phyloP scores from a whole-genome alignment of 2,329 filamentous ascomycete genomes.

The Venturiaceae sp. region DNA sequence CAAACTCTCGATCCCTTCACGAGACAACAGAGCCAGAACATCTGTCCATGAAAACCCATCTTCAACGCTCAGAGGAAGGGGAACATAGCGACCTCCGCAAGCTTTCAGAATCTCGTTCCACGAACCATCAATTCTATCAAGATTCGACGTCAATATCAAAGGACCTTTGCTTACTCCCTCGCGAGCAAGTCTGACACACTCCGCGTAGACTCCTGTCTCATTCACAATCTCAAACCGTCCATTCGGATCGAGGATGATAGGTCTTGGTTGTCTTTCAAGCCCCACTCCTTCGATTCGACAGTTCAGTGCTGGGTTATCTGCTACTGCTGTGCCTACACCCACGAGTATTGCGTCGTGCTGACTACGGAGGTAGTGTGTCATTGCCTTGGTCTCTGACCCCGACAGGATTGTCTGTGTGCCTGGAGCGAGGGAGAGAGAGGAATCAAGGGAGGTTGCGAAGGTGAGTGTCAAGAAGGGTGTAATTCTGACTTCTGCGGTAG shows the following conservation, averaged over 20 bases:
- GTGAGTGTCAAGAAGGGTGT: constrained; percentile 43
- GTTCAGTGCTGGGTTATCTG: constrained; percentile 80
- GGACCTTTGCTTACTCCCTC: constrained; percentile 62
- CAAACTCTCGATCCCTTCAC: constrained; percentile 57
- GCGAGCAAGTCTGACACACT: constrained; percentile 56
- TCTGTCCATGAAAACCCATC: constrained; percentile 41
- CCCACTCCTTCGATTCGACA: constrained; percentile 58
- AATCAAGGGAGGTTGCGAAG: constrained; percentile 85
- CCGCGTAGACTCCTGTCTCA: constrained; percentile 13
- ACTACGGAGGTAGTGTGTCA: constrained; percentile 85
- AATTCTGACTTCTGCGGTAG: not conserved
- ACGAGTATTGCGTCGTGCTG: constrained; percentile 77
- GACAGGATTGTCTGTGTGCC: constrained; percentile 78
- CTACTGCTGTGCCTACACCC: constrained; percentile 72
- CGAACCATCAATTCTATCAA: constrained; percentile 23
- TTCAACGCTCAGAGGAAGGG: not conserved
- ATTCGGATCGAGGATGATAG: constrained; percentile 71
- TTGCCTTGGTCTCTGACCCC: constrained; percentile 72
- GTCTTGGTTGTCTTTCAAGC: constrained; percentile 58
- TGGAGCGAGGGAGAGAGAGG: constrained; percentile 63
- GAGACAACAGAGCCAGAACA: constrained; percentile 48
- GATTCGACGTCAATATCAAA: constrained; percentile 48
- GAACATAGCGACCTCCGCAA: constrained; percentile 3
- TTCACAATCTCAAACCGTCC: constrained; percentile 58
- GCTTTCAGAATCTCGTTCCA: not conserved